Base-by-base conservation (phyloP, 495 filamentous ascomycete species). In the Aspergillus bertholletiae region DNA sequence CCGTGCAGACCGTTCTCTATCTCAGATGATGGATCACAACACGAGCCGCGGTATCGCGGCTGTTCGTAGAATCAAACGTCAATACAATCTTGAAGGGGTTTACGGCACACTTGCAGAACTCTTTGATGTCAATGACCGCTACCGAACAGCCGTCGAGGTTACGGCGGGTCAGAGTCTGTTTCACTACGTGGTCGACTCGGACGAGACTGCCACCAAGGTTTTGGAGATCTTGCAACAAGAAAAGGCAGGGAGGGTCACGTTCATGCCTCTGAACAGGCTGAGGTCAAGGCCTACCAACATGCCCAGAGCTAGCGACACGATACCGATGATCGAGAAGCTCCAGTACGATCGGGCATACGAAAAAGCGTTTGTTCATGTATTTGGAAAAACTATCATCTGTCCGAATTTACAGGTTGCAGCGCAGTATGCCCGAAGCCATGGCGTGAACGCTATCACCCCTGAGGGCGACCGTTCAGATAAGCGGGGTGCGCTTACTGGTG, bases 151-250 rank as follows among this genome's bases (percentile, higher is more conserved):
- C 4, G 89, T 96, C 15, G 94, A 99, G 66, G 88, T 94, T 32
- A 94, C 91, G 4, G 95, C 92, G 8, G 95, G 94, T 6, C 86
- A 87, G 56, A 95, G 90, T 67, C 75, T 99, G 7, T 99, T 99
- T 72, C 90, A 99, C 71, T 95, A 96, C 60, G 90, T 99, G 22
- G 92, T 96, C 43, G 94, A 99, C 67, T 96, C 86, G 35, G 92
- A 92, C 50, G 83, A 88, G 34, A 97, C 93, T 2, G 91, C 91
- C 0, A 89, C 90, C 1, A 82, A 82, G 49, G 84, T 96, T 15
- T 78, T 92, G 13, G 88, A 93, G 60, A 80, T 87, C 13, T 76
- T 99, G 20, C 84, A 91, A 64, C 88, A 88, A 49, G 83, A 86
- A 51, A 86, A 82, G 52, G 83, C 87, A 17, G 94, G 94, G n/a